Evolutionary conservation across 2,329 filamentous ascomycete genomes (phyloP), one percentile per base, ranked within the genome.

Genomic region (Curvularia eragrostidis): DNA sequence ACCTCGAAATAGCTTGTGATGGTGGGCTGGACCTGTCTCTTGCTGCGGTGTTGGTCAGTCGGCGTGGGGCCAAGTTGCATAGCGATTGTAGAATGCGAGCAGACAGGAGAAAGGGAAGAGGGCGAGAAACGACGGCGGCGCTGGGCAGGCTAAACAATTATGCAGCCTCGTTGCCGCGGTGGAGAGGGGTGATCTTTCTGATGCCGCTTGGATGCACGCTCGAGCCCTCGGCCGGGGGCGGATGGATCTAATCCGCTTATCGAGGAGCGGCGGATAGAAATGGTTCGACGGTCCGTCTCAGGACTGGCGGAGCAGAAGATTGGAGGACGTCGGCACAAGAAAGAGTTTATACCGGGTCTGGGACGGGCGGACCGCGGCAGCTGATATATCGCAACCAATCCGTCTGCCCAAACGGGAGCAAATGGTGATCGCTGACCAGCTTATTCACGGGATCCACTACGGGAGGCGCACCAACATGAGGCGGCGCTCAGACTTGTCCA

Each of bases 21-120:
- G 48, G 76, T 75, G 12, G 79, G 79, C 65, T 80, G 79, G 70
- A 74, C 80, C 54, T 70, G 77, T 51, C 77, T 74, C 70, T 82
- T 82, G 64, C 68, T 72, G 56, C 72, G 66, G 66, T 76, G 75
- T 49, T 59, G 57, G 52, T 65, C 49, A 42, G 69, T 72, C 54
- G 56, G 64, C 36, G 59, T 49, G 21, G 38, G 34, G 59, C 50
- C 49, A 48, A 36, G 26, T 42, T 51, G 58, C 61, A 61, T 55
- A 61, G 62, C 55, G 61, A 58, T 52, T 52, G 36, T 21, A 42
- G 12, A 26, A 13, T 5, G 32, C 15, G 15, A 18, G 24, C 42
- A 26, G 26, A 30, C 34, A 34, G 10, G n/a, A 21, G 38, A 15
- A 21, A 46, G 50, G 18, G 15, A 32, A 18, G 52, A 54, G 32